phyloP scores from a whole-genome alignment of 2,329 filamentous ascomycete species.

The Setomelanomma holmii region DNA sequence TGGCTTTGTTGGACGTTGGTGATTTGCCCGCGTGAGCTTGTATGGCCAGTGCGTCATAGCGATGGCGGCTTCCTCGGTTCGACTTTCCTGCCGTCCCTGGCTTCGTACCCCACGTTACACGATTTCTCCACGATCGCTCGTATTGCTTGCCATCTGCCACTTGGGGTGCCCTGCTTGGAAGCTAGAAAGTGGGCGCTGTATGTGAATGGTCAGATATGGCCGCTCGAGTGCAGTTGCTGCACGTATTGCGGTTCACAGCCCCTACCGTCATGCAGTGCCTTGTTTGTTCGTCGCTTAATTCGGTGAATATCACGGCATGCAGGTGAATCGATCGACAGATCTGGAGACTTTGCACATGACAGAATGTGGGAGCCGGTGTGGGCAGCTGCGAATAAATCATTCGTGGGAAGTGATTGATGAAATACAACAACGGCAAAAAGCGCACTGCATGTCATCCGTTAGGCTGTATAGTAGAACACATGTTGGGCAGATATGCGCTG shows the following conservation, averaged over 20 bases:
- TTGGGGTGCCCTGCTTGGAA: background rate
- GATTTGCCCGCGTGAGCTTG: constrained; percentile 34
- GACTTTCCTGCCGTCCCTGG: constrained; percentile 6
- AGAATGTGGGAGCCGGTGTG: background rate
- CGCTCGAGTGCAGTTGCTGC: background rate
- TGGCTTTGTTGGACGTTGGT: constrained; percentile 45
- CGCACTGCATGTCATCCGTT: background rate
- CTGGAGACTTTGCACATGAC: background rate
- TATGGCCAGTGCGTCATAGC: constrained; percentile 34
- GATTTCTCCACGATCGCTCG: constrained; percentile 21
- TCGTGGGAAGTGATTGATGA: background rate
- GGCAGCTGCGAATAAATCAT: background rate
- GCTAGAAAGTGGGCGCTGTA: background rate
- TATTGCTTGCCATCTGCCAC: constrained; percentile 17
- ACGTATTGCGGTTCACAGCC: background rate
- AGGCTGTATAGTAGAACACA: background rate
- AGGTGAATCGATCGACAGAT: background rate
- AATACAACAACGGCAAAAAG: background rate
- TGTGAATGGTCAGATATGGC: background rate
- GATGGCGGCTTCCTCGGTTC: constrained; percentile 18
- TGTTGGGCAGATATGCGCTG: too few species aligned
- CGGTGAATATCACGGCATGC: background rate
- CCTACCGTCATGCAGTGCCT: too few species aligned
- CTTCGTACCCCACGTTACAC: constrained; percentile 7
- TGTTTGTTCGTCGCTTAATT: background rate